A percentile compares a stretch with the other conserved stretches of the same genome.
phyloP scores from a whole-genome alignment of 768 basidiomycete genomes.

The Lactarius sp. region DNA sequence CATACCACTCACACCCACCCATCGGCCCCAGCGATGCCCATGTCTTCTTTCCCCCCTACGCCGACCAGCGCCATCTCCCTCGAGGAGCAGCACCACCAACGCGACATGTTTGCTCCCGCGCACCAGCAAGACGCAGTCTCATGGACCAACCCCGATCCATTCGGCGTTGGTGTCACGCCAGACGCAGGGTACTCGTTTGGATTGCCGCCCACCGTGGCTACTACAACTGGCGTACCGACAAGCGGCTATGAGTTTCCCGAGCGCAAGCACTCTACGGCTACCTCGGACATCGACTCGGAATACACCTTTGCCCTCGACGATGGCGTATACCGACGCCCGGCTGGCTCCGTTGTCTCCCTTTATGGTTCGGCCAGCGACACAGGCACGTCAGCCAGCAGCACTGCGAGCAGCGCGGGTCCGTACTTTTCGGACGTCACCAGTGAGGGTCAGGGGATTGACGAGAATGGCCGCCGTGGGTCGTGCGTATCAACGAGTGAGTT shows the following conservation, averaged over 20 bases:
- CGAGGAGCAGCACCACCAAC: constrained; percentile 17
- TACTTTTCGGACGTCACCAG: constrained; percentile 24
- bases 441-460: constrained; percentile 18
- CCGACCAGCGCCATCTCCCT: constrained; percentile 3
- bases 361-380: constrained; percentile 20
- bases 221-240: not conserved
- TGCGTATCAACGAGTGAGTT: constrained; percentile 24
- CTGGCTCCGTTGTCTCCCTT: constrained; percentile 20
- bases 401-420: constrained; percentile 21
- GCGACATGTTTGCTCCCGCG: not conserved
- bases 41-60: constrained; percentile 7
- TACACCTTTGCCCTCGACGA: constrained; percentile 7
- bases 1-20: constrained; percentile 2
- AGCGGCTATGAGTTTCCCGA: constrained; percentile 23
- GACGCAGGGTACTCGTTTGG: constrained; percentile 25
- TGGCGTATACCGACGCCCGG: constrained; percentile 20
- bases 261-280: constrained; percentile 17
- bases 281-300: constrained; percentile 12
- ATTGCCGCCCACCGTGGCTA: constrained; percentile 1
- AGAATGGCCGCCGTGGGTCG: constrained; percentile 22
- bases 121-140: constrained; percentile 15
- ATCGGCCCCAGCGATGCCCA: constrained; percentile 6
- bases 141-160: constrained; percentile 24
- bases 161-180: constrained; percentile 14
- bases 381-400: constrained; percentile 15